These are phyloP conservation scores for Metschnikowia lochheadii DNA, from an alignment of 805 yeast genomes.

Conservation along the genomic window DNA sequence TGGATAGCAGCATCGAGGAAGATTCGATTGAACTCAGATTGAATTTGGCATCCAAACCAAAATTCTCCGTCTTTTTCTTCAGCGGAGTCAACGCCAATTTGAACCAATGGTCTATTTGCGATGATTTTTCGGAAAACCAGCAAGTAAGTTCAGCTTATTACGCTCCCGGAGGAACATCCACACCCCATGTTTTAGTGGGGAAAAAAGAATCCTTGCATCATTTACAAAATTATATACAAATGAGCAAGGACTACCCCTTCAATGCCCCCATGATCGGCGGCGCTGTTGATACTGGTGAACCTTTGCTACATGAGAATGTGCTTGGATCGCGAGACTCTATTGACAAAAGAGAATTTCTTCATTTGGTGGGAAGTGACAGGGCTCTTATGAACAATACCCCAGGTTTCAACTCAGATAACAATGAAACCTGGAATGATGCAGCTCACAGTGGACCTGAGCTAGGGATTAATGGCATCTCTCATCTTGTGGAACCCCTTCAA, in stretches of 20 bases:
- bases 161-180: constrained; percentile 49
- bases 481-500: neutral
- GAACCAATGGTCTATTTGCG: constrained; percentile 78
- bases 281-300: neutral
- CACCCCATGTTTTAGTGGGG: constrained; percentile 71
- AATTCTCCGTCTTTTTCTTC: constrained; percentile 72
- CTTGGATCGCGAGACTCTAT: neutral
- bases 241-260: constrained; percentile 5
- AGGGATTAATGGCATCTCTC: neutral
- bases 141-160: constrained; percentile 68
- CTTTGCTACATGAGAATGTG: neutral
- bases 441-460: neutral
- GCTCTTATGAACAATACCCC: neutral
- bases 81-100: constrained; percentile 48
- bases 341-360: constrained; percentile 1
- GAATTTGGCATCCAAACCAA: constrained; percentile 58
- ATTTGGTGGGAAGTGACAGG: neutral
- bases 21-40: constrained; percentile 46
- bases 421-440: neutral
- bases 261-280: neutral
- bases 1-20: constrained; percentile 41
- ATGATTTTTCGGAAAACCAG: constrained; percentile 79
- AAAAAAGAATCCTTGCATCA: constrained; percentile 45
- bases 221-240: constrained; percentile 51
- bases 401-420: neutral